phyloP scores from a whole-genome alignment of 2,329 filamentous ascomycete genomes.

The Lasiodiplodia sp. region DNA sequence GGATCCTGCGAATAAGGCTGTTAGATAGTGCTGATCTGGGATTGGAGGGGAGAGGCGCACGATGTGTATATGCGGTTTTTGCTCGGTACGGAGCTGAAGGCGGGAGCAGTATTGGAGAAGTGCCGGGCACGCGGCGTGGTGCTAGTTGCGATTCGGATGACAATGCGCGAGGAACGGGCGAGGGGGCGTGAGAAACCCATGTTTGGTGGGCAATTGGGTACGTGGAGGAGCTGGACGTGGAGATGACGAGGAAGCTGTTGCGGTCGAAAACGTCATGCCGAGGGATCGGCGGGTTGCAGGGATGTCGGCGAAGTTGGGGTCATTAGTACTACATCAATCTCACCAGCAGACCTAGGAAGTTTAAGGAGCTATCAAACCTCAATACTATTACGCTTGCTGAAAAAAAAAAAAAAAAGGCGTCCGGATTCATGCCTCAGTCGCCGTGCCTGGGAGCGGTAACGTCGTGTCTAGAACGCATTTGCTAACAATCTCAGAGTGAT shows the following conservation, averaged over 20 bases:
- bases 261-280: conserved; percentile 12
- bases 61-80: conserved; percentile 29
- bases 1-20: conserved; percentile 38
- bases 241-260: not conserved
- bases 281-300: conserved; percentile 13
- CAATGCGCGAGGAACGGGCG: not conserved
- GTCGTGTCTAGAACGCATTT: too few relatives aligned
- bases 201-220: not conserved
- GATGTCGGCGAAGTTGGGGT: not conserved
- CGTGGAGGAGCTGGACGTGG: not conserved
- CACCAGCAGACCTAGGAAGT: not conserved
- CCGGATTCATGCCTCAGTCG: too few relatives aligned
- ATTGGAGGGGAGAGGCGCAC: not conserved
- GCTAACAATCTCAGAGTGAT: too few relatives aligned
- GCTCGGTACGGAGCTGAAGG: not conserved
- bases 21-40: not conserved
- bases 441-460: too few relatives aligned
- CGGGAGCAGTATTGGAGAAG: not conserved
- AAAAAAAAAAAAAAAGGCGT: not conserved
- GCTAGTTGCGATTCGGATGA: conserved; percentile 2
- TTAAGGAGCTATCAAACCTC: not conserved
- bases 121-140: not conserved
- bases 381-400: too few relatives aligned
- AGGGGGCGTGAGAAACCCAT: conserved; percentile 12
- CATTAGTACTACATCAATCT: not conserved